Evolutionary conservation across 371 early-diverging fungal genomes (phyloP), one percentile per base, ranked within the genome.

Genomic region (Mortierella sp.): DNA sequence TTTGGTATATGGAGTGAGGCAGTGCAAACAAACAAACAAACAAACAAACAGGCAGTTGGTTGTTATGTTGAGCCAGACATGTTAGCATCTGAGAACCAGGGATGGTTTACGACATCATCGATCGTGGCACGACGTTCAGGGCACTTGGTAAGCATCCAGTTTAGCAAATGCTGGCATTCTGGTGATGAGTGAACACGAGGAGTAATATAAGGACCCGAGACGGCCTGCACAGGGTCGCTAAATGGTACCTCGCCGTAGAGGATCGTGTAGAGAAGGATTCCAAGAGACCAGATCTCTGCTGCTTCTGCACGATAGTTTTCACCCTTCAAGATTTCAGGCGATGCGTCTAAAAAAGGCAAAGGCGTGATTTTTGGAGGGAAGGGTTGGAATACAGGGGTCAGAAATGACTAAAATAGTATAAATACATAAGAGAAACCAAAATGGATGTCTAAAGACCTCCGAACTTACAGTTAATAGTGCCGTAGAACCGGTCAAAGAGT

Each of bases 201-300:
- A 43, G 80, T 85, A 72, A 77, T 77, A 76, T 81, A 88, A 36
- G 88, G 86, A 69, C 76, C 88, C 33, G 85, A 78, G 64, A 85
- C 81, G 41, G 83, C 91, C 77, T 76, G 90, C 76, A 76, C 58
- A 10, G 87, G 85, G 55, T 89, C 85, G 41, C 85, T 84, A 84
- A 95, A 95, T 0, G 95, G 94, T 0, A 89, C 91, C 71, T 92
- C 92, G 10, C 95, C 95, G 71, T 87, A 89, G 36, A 92, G 85
- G 61, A 95, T 89, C 0, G 90, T 94, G 87, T 93, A 95, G 43
- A 95, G 84, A 48, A 93, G 84, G 57, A 92, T 87, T 24, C 96
- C 96, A 6, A 95, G 75, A 0, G 94, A 88, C 96, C 96, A 96
- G 24, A 95, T 86, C 65, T 96, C 96, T 19, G 93, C 92, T 28